phyloP scores from a whole-genome alignment of 768 basidiomycete genomes.

The Russula lepida region DNA sequence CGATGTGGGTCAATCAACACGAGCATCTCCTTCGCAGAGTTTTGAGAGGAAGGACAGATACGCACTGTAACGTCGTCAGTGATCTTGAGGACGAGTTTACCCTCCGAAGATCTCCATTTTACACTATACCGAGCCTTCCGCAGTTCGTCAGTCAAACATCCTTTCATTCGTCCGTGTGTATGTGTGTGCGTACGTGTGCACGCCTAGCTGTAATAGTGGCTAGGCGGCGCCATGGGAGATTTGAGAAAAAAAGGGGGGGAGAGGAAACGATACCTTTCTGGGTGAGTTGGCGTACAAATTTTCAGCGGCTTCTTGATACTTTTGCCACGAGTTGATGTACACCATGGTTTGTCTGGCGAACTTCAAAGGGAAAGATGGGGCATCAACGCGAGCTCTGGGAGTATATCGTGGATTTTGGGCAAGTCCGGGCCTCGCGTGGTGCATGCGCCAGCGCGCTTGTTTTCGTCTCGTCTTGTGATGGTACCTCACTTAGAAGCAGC shows the following conservation, averaged over 20 bases:
- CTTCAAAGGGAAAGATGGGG: background rate
- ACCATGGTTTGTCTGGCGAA: constrained; percentile 52
- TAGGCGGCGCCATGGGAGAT: background rate
- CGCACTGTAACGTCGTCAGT: constrained; percentile 85
- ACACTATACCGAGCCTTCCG: constrained; percentile 79
- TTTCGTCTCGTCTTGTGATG: background rate
- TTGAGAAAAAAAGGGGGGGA: background rate
- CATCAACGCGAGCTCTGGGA: constrained; percentile 12
- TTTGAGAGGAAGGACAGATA: constrained; percentile 14
- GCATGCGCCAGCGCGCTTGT: background rate
- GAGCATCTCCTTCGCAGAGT: background rate
- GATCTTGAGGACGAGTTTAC: constrained; percentile 86
- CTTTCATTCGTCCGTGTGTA: constrained; percentile 5
- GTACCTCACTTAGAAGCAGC: too few species aligned
- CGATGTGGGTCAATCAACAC: background rate
- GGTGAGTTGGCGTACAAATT: constrained; percentile 76
- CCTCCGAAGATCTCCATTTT: constrained; percentile 83
- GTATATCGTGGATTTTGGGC: background rate
- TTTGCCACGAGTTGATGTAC: constrained; percentile 85
- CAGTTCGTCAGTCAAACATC: background rate
- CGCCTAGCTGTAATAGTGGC: constrained; percentile 20
- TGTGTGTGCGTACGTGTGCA: too few species aligned
- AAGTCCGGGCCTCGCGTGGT: background rate
- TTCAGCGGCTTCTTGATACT: constrained; percentile 86
- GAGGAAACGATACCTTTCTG: constrained; percentile 40